A percentile compares a stretch with the other conserved stretches of the same genome.
Evolutionary conservation across 2,329 filamentous ascomycete species (phyloP).

Genomic region (Neofusicoccum umdonicola): DNA sequence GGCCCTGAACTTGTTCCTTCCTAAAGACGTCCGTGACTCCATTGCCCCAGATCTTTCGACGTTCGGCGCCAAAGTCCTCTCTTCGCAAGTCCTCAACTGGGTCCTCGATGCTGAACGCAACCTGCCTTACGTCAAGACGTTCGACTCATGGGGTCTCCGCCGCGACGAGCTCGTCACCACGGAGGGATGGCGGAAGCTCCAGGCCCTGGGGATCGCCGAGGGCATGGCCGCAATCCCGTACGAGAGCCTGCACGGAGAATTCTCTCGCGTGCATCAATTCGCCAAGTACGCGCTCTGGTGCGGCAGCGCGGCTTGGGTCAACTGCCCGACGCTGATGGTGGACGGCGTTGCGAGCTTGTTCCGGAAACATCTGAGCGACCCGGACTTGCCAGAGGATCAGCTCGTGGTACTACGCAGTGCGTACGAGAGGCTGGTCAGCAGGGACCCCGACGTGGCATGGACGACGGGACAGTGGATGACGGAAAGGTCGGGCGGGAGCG

Average conservation of each 20-base stretch:
- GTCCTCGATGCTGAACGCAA: slow-evolving; percentile 65
- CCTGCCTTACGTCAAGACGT: slow-evolving; percentile 59
- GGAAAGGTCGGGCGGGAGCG: slow-evolving; percentile 59
- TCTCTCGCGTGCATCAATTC: slow-evolving; percentile 61
- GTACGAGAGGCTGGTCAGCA: slow-evolving; percentile 49
- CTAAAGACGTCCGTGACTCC: too few relatives aligned
- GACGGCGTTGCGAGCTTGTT: slow-evolving; percentile 52
- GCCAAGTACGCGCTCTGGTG: slow-evolving; percentile 58
- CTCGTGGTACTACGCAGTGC: not conserved
- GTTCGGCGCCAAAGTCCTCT: too few relatives aligned
- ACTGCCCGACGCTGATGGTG: slow-evolving; percentile 66
- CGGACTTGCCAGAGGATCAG: slow-evolving; percentile 19
- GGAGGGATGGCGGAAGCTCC: slow-evolving; percentile 64
- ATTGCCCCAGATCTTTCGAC: too few relatives aligned
- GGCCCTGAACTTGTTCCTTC: too few relatives aligned
- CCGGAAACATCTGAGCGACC: too few relatives aligned
- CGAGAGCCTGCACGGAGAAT: slow-evolving; percentile 48
- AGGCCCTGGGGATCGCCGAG: slow-evolving; percentile 57
- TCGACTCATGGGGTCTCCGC: slow-evolving; percentile 59
- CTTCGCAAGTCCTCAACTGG: slow-evolving; percentile 49
- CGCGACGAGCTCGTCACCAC: slow-evolving; percentile 61
- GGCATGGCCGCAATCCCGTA: slow-evolving; percentile 63
- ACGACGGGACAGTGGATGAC: slow-evolving; percentile 80
- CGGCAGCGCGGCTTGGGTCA: slow-evolving; percentile 45
- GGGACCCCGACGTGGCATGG: slow-evolving; percentile 57